phyloP scores from a whole-genome alignment of 495 filamentous ascomycete genomes.

The Astrothelium macrocarpum region DNA sequence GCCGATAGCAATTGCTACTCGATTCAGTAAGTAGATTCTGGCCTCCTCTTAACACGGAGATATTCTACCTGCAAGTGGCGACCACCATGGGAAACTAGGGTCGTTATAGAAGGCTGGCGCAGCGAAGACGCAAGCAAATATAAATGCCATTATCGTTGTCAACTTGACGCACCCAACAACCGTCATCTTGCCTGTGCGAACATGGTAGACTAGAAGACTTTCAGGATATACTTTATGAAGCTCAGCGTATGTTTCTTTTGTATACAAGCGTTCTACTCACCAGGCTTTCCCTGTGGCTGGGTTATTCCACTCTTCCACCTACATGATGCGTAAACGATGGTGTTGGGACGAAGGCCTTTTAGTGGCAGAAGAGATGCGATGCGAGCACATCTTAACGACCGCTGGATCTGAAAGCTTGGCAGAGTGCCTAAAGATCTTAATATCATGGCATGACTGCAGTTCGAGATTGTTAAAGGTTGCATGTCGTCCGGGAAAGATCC shows the following conservation, averaged over 20 bases:
- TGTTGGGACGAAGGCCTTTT: not conserved
- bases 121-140: constrained; percentile 50
- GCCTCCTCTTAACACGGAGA: not conserved
- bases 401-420: not conserved
- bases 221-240: constrained; percentile 37
- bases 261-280: not conserved
- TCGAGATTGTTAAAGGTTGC: not conserved
- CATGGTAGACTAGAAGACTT: constrained; percentile 60
- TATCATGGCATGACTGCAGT: not conserved
- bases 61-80: constrained; percentile 39
- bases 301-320: not conserved
- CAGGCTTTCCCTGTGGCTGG: not conserved
- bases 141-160: constrained; percentile 60
- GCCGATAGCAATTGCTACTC: constrained; percentile 47
- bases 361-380: not conserved
- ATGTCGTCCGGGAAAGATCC: not conserved
- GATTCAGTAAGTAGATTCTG: not conserved
- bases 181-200: constrained; percentile 53
- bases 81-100: constrained; percentile 38
- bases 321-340: not conserved
- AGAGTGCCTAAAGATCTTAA: not conserved
- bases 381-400: not conserved
- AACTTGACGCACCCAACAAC: constrained; percentile 61
- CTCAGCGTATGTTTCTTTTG: not conserved
- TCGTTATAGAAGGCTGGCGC: constrained; percentile 48